phyloP scores from a whole-genome alignment of 345 rosid genomes.

The Populus deltoides region DNA sequence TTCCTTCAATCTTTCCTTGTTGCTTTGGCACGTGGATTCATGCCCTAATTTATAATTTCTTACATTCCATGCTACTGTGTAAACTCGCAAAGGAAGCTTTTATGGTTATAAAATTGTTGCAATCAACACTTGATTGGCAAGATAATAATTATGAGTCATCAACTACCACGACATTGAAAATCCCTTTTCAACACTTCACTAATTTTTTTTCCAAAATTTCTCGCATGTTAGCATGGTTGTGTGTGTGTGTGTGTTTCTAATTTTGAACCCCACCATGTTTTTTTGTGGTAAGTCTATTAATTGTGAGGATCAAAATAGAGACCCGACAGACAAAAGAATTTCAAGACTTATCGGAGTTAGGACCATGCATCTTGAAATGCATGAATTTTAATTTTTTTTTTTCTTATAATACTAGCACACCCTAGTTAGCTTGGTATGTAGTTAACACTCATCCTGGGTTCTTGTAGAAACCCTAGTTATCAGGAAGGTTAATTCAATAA shows the following conservation, averaged over 20 bases:
- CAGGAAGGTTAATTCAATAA: too few relatives aligned
- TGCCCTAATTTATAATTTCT: background rate
- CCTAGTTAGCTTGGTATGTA: too few relatives aligned
- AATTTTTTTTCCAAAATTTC: background rate
- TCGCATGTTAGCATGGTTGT: constrained; percentile 4
- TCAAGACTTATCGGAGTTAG: background rate
- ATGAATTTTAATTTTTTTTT: background rate
- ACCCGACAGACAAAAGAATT: background rate
- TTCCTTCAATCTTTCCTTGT: constrained; percentile 31
- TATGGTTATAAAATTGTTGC: background rate
- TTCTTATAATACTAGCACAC: background rate
- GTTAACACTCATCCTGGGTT: background rate
- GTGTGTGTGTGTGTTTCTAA: background rate
- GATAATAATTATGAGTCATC: background rate
- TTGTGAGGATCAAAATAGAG: background rate
- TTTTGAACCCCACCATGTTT: background rate
- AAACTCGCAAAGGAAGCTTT: background rate
- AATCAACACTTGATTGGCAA: constrained; percentile 1
- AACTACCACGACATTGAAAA: background rate
- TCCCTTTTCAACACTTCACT: background rate
- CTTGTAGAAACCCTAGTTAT: too few relatives aligned
- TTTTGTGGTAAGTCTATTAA: background rate
- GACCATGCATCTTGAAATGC: constrained; percentile 4
- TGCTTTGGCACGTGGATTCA: constrained; percentile 28
- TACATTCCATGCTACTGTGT: constrained; percentile 30